Conservation (phyloP, 225 moss, liverwort and hornwort species). For the Sphagnum tenellum region DNA sequence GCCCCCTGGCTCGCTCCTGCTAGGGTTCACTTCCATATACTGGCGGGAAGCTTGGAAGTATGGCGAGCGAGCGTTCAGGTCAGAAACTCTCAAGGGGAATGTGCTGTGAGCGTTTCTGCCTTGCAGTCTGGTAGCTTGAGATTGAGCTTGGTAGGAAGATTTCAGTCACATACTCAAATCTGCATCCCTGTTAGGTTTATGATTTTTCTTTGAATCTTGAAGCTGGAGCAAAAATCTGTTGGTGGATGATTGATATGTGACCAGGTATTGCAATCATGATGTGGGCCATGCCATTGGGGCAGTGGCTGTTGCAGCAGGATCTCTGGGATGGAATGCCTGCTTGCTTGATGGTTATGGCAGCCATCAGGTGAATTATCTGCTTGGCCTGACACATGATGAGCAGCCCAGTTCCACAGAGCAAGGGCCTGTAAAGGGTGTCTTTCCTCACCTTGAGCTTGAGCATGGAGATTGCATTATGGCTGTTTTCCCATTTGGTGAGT, state of each 20-base stretch:
- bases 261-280: constrained; percentile 84
- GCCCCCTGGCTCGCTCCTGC: constrained; percentile 46
- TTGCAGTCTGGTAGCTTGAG: too few species aligned
- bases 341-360: constrained; percentile 58
- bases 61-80: constrained; percentile 82
- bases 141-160: too few species aligned
- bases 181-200: too few species aligned
- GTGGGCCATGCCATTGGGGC: constrained; percentile 84
- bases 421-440: constrained; percentile 34
- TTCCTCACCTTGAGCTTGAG: constrained; percentile 64
- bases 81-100: too few species aligned
- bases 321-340: constrained; percentile 68
- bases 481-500: constrained; percentile 53
- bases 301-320: constrained; percentile 51
- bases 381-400: constrained; percentile 42
- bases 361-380: constrained; percentile 33
- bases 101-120: too few species aligned
- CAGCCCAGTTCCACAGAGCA: constrained; percentile 11
- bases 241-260: constrained; percentile 8
- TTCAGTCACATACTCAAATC: too few species aligned
- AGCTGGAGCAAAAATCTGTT: too few species aligned
- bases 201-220: background rate
- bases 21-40: constrained; percentile 63
- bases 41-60: constrained; percentile 95
- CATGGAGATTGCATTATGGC: constrained; percentile 64